Evolutionary conservation across 2,329 filamentous ascomycete genomes (phyloP).

Genomic region (Colletotrichum higginsianum): DNA sequence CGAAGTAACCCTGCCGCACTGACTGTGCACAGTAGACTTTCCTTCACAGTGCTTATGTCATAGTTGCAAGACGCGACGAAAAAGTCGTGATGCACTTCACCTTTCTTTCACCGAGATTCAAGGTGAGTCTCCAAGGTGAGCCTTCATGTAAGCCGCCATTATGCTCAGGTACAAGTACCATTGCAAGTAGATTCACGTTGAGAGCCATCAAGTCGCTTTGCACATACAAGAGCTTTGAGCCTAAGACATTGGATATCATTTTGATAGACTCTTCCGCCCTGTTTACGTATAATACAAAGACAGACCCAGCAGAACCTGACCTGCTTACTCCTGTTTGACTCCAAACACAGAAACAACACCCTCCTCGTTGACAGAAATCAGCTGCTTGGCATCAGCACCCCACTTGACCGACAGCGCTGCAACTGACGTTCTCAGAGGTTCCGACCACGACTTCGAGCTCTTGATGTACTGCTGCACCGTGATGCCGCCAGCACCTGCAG

Average conservation of each 20-base stretch:
- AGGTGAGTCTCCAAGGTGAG: background rate
- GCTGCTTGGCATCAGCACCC: slow-evolving; percentile 80
- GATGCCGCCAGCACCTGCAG: slow-evolving; percentile 83
- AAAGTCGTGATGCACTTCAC: slow-evolving; percentile 11
- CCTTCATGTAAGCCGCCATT: too few relatives aligned
- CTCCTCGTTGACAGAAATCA: slow-evolving; percentile 82
- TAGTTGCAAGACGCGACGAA: background rate
- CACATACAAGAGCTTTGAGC: background rate
- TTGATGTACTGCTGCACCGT: slow-evolving; percentile 94
- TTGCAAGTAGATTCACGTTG: background rate
- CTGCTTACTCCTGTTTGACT: slow-evolving; percentile 59
- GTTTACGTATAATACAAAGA: slow-evolving; percentile 34
- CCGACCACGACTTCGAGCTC: slow-evolving; percentile 88
- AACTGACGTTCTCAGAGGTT: slow-evolving; percentile 83
- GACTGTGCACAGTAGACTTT: background rate
- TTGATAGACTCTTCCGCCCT: slow-evolving; percentile 32
- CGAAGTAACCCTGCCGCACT: slow-evolving; percentile 17
- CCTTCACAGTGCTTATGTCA: slow-evolving; percentile 35
- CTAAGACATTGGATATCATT: slow-evolving; percentile 40
- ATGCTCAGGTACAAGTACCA: too few relatives aligned
- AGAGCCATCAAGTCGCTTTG: background rate
- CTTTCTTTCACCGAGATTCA: background rate
- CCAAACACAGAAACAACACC: slow-evolving; percentile 82
- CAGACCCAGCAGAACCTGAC: background rate
- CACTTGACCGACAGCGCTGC: slow-evolving; percentile 82